A percentile compares a stretch with the other conserved stretches of the same genome.
These are phyloP conservation scores for Pseudopithomyces chartarum DNA, from an alignment of 2,329 filamentous ascomycete species.

Conservation along the genomic window DNA sequence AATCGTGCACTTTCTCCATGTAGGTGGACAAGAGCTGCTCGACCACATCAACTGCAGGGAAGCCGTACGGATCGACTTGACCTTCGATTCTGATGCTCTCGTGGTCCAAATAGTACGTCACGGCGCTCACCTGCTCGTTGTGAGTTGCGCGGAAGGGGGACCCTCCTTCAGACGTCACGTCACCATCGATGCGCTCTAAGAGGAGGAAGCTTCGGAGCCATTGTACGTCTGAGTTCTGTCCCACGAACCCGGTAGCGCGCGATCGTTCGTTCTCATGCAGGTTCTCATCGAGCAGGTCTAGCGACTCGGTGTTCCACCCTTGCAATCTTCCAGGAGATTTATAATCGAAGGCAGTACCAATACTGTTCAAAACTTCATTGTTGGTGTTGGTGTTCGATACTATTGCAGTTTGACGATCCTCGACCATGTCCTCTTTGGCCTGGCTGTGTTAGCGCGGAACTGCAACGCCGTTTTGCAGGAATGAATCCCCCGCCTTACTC, in stretches of 20 bases:
- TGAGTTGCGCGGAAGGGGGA: constrained; percentile 7
- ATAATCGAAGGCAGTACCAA: constrained; percentile 7
- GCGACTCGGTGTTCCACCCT: constrained; percentile 20
- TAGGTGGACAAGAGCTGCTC: constrained; percentile 45
- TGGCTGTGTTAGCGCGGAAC: constrained; percentile 17
- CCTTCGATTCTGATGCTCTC: constrained; percentile 29
- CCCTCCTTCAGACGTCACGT: constrained; percentile 7
- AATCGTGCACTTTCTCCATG: constrained; percentile 45
- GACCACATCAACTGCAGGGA: constrained; percentile 39
- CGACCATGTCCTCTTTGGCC: constrained; percentile 35
- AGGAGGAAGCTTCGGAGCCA: constrained; percentile 37
- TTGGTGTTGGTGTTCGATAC: constrained; percentile 25
- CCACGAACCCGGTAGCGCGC: constrained; percentile 41
- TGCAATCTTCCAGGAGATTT: constrained; percentile 14
- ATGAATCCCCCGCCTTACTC: background rate
- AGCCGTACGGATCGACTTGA: constrained; percentile 35
- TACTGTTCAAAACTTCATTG: constrained; percentile 16
- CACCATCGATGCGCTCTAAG: constrained; percentile 22
- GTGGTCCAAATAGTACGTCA: constrained; percentile 42
- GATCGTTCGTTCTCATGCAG: constrained; percentile 28
- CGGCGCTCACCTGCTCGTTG: constrained; percentile 35
- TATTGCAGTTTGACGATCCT: constrained; percentile 17
- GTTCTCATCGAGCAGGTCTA: constrained; percentile 36
- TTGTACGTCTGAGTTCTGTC: constrained; percentile 38
- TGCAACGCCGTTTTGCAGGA: background rate